Percentiles rank a stretch among this genome's conserved stretches.
phyloP scores from a whole-genome alignment of 2,329 filamentous ascomycete genomes.

The Alternaria ethzedia region DNA sequence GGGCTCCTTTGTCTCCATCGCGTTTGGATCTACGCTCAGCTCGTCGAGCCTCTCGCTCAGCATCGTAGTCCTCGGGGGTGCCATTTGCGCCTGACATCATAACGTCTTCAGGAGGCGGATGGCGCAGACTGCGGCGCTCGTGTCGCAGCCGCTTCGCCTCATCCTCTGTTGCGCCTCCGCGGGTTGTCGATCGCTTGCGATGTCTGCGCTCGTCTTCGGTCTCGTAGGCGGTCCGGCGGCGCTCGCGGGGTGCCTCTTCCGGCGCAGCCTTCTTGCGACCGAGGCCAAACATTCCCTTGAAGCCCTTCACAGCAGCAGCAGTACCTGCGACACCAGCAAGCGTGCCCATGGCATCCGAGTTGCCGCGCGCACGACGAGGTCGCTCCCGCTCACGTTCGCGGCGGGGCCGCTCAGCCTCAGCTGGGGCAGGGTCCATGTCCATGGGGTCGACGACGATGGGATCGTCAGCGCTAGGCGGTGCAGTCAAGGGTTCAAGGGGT shows the following conservation, averaged over 20 bases:
- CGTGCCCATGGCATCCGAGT: slow-evolving; percentile 66
- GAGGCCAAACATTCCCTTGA: slow-evolving; percentile 61
- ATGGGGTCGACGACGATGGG: slow-evolving; percentile 50
- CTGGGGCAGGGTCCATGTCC: slow-evolving; percentile 53
- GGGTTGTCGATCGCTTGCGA: slow-evolving; percentile 47
- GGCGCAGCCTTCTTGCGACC: slow-evolving; percentile 42
- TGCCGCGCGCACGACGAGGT: slow-evolving; percentile 59
- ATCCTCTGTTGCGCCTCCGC: slow-evolving; percentile 43
- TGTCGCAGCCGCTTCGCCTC: slow-evolving; percentile 47
- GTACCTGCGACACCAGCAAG: slow-evolving; percentile 38
- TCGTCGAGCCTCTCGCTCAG: slow-evolving; percentile 47
- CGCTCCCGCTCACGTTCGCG: slow-evolving; percentile 49
- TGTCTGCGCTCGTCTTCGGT: slow-evolving; percentile 47
- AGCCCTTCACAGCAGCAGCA: slow-evolving; percentile 56
- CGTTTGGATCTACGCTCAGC: slow-evolving; percentile 43
- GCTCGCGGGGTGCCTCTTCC: slow-evolving; percentile 42
- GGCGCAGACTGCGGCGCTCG: slow-evolving; percentile 45
- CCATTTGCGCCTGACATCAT: slow-evolving; percentile 34
- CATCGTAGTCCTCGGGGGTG: slow-evolving; percentile 38
- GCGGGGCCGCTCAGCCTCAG: slow-evolving; percentile 50
- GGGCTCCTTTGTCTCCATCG: slow-evolving; percentile 45
- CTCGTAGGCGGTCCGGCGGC: slow-evolving; percentile 42
- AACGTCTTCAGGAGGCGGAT: slow-evolving; percentile 32
- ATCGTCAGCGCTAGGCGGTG: slow-evolving; percentile 51
- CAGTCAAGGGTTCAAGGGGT: slow-evolving; percentile 43